Conservation (phyloP, 1,139 yeast genomes). For the Entelexis sorbosivorans region DNA sequence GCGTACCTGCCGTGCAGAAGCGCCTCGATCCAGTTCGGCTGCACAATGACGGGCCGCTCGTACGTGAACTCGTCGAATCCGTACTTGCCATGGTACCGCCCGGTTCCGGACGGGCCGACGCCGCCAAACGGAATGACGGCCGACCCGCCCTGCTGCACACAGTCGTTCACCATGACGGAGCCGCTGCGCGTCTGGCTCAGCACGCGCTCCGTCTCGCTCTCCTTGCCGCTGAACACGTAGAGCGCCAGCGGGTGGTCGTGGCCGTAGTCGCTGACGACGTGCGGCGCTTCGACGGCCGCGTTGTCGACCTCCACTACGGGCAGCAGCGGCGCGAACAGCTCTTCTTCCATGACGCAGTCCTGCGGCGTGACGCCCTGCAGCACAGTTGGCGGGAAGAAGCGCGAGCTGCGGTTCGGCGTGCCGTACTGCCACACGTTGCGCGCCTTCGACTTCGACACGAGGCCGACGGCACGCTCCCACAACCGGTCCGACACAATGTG, state of each 20-base stretch:
- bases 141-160: conserved; percentile 60
- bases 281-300: conserved; percentile 40
- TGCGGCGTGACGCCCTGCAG: conserved; percentile 49
- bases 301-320: conserved; percentile 54
- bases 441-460: conserved; percentile 41
- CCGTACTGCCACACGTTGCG: conserved; percentile 56
- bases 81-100: conserved; percentile 60
- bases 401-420: conserved; percentile 34
- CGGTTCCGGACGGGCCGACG: conserved; percentile 66
- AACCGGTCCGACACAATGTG: conserved; percentile 56
- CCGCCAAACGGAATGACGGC: conserved; percentile 87
- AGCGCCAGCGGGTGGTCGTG: conserved; percentile 86
- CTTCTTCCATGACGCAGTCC: conserved; percentile 65
- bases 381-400: conserved; percentile 65
- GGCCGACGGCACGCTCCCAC: conserved; percentile 39
- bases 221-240: conserved; percentile 55
- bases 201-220: conserved; percentile 44
- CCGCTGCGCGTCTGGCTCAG: conserved; percentile 59
- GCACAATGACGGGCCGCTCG: conserved; percentile 56
- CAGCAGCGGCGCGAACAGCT: conserved; percentile 75
- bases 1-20: conserved; percentile 55
- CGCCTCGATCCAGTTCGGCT: conserved; percentile 56
- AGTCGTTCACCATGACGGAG: conserved; percentile 59
- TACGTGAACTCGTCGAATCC: conserved; percentile 71
- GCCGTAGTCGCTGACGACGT: conserved; percentile 34